These are phyloP conservation scores for Calonectria hawksworthii DNA, from an alignment of 2,329 filamentous ascomycete genomes.

Conservation along the genomic window DNA sequence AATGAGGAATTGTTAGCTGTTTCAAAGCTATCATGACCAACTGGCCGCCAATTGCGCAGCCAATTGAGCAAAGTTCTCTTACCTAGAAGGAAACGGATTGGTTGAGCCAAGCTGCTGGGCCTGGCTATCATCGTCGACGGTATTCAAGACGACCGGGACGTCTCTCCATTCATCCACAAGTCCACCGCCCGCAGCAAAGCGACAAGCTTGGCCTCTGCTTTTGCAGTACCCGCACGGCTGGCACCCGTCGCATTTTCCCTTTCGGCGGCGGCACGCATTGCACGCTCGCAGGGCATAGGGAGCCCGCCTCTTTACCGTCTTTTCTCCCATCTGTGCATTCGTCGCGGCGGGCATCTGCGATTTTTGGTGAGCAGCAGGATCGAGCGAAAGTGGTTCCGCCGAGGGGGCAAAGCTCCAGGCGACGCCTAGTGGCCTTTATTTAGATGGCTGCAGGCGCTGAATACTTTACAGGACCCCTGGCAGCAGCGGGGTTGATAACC, in stretches of 20 bases:
- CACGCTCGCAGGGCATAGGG: constrained; percentile 42
- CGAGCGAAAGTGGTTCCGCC: background rate
- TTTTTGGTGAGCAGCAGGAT: background rate
- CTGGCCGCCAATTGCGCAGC: background rate
- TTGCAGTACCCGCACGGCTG: constrained; percentile 38
- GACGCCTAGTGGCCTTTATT: background rate
- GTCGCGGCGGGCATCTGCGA: background rate
- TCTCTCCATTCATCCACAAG: constrained; percentile 1
- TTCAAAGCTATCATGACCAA: background rate
- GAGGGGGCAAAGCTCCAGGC: background rate
- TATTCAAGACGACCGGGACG: background rate
- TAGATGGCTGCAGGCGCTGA: background rate
- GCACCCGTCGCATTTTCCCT: constrained; percentile 41
- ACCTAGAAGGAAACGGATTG: background rate
- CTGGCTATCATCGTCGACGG: background rate
- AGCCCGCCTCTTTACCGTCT: constrained; percentile 26
- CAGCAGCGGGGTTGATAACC: background rate
- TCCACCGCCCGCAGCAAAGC: constrained; percentile 21
- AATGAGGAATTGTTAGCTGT: background rate
- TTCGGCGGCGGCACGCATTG: constrained; percentile 41
- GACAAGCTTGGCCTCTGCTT: constrained; percentile 31
- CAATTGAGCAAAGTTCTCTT: too few relatives aligned
- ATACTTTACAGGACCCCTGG: background rate
- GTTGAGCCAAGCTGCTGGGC: background rate
- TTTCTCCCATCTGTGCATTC: background rate